Percentiles rank a stretch among this genome's conserved stretches.
phyloP scores from a whole-genome alignment of 2,329 filamentous ascomycete species.

The Penicillium nordicum region DNA sequence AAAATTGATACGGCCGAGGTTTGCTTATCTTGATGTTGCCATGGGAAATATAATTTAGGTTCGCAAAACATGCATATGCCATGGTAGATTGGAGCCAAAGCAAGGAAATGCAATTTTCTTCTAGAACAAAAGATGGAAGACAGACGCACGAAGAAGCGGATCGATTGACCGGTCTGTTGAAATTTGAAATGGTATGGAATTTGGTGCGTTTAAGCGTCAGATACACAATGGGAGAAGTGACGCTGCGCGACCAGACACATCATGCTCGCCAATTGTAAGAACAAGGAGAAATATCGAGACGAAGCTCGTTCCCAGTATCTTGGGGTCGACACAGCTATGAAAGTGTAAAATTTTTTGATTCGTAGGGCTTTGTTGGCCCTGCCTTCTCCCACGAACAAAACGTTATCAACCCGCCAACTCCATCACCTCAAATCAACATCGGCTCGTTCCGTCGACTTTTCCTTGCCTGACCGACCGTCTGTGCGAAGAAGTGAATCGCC shows the following conservation, averaged over 20 bases:
- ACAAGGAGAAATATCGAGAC: constrained; percentile 18
- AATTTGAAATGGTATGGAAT: constrained; percentile 33
- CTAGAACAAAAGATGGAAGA: constrained; percentile 16
- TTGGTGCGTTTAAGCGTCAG: constrained; percentile 36
- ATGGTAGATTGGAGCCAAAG: constrained; percentile 24
- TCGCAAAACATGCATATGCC: constrained; percentile 16
- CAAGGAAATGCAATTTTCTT: constrained; percentile 22
- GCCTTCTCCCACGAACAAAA: constrained; percentile 38
- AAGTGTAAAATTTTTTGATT: constrained; percentile 35
- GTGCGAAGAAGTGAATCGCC: constrained; percentile 36
- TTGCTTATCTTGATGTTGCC: neutral
- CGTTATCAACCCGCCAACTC: constrained; percentile 42
- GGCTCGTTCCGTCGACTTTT: constrained; percentile 40
- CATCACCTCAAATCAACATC: constrained; percentile 37
- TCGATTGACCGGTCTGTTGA: constrained; percentile 22
- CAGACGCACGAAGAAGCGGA: constrained; percentile 11
- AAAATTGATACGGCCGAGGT: neutral
- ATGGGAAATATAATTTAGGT: neutral
- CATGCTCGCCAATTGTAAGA: constrained; percentile 24
- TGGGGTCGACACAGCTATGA: constrained; percentile 28
- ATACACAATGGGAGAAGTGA: constrained; percentile 33
- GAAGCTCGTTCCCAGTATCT: constrained; percentile 24
- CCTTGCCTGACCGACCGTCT: constrained; percentile 35
- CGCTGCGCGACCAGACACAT: constrained; percentile 29
- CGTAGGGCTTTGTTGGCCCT: constrained; percentile 38